phyloP scores from a whole-genome alignment of 2,329 filamentous ascomycete species.

The Kalaharituber pfeilii region DNA sequence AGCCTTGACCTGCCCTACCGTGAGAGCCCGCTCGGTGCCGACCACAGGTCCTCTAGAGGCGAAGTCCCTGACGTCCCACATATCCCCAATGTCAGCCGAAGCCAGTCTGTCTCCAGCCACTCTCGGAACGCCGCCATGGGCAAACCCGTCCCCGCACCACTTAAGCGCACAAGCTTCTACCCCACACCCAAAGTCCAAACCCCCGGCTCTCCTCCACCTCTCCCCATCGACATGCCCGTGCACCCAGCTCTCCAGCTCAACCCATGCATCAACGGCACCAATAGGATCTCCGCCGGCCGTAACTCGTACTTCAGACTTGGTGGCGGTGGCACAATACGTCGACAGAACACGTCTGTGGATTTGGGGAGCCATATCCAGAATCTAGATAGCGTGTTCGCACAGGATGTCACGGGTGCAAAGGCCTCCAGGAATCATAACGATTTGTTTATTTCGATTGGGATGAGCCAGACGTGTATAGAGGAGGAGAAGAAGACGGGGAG shows the following conservation, averaged over 20 bases:
- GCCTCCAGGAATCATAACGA: slow-evolving; percentile 1
- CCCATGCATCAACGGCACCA: slow-evolving; percentile 1
- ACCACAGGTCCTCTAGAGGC: slow-evolving; percentile 17
- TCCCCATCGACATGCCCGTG: slow-evolving; percentile 17
- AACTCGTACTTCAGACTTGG: background rate
- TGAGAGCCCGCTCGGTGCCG: slow-evolving; percentile 2
- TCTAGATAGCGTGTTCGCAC: background rate
- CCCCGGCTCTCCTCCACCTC: slow-evolving; percentile 14
- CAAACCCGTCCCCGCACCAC: background rate
- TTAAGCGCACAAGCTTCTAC: background rate
- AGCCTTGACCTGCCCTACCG: slow-evolving; percentile 6
- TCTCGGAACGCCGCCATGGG: slow-evolving; percentile 13
- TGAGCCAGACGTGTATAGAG: slow-evolving; percentile 5
- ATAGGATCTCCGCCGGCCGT: background rate
- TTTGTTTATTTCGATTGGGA: slow-evolving; percentile 5
- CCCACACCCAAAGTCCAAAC: slow-evolving; percentile 1
- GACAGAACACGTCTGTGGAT: background rate
- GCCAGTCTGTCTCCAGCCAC: slow-evolving; percentile 5
- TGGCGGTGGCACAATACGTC: background rate
- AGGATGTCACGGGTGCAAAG: slow-evolving; percentile 4
- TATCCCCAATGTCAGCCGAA: slow-evolving; percentile 11
- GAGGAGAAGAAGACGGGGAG: slow-evolving; percentile 4
- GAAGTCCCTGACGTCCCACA: slow-evolving; percentile 9
- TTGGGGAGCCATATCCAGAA: background rate
- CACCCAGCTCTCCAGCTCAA: slow-evolving; percentile 17